Conservation (phyloP, 495 filamentous ascomycete species). For the Penicillium angulare region DNA sequence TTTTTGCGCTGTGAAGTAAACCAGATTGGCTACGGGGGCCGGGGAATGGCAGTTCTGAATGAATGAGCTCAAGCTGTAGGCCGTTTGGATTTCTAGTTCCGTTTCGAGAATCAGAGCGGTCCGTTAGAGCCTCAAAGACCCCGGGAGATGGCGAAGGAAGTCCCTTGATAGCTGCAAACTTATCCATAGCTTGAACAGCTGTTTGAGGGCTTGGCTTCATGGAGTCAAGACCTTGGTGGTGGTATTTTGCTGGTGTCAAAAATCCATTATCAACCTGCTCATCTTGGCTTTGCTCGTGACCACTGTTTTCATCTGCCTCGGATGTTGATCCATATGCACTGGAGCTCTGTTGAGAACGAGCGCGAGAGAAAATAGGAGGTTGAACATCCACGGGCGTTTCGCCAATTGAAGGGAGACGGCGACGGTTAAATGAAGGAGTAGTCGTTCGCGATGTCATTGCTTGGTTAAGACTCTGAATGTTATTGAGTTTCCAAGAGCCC, state of each 20-base stretch:
- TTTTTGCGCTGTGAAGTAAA: conserved; percentile 42
- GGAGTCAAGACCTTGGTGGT: conserved; percentile 43
- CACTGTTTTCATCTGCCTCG: conserved; percentile 40
- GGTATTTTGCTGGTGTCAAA: conserved; percentile 51
- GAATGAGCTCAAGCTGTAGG: conserved; percentile 69
- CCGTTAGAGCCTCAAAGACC: conserved; percentile 56
- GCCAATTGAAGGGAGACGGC: conserved; percentile 79
- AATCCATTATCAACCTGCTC: conserved; percentile 27
- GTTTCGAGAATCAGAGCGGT: conserved; percentile 64
- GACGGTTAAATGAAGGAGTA: conserved; percentile 67
- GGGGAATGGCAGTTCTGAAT: conserved; percentile 43
- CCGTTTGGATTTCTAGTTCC: conserved; percentile 80
- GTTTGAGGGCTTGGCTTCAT: conserved; percentile 50
- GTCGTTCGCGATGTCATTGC: conserved; percentile 71
- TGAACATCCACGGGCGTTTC: conserved; percentile 65
- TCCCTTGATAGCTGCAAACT: conserved; percentile 45
- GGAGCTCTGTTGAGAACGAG: conserved; percentile 37
- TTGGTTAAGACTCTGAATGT: conserved; percentile 55
- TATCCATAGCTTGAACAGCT: conserved; percentile 47
- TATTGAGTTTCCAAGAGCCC: conserved; percentile 64
- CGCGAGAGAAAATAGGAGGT: conserved; percentile 43
- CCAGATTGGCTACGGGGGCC: conserved; percentile 20
- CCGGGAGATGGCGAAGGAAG: conserved; percentile 58
- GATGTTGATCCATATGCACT: conserved; percentile 50
- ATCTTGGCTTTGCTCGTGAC: conserved; percentile 30